Evolutionary conservation across 768 basidiomycete species (phyloP).

Genomic region (Mycena alexandri): DNA sequence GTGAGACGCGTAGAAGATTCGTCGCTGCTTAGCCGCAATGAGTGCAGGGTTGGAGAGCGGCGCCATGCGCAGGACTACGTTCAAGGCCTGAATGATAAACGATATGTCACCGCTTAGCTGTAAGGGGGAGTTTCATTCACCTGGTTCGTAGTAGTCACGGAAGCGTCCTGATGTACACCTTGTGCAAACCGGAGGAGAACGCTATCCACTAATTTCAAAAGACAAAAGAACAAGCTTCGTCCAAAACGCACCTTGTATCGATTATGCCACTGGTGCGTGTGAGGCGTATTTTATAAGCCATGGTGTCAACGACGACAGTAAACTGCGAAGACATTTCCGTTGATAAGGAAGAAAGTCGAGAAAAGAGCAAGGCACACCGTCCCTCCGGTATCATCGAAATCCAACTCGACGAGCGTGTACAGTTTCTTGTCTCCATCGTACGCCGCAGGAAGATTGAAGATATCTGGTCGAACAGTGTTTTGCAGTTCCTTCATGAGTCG

Average conservation of each 20-base stretch:
- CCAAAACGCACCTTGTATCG: constrained; percentile 13
- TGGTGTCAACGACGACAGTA: constrained; percentile 54
- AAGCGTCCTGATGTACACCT: constrained; percentile 76
- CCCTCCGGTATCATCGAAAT: constrained; percentile 39
- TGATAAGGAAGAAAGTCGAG: constrained; percentile 23
- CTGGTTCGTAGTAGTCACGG: constrained; percentile 72
- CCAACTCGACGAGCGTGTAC: constrained; percentile 59
- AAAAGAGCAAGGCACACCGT: constrained; percentile 45
- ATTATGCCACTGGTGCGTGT: constrained; percentile 67
- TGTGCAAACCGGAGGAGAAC: constrained; percentile 62
- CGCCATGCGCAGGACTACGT: constrained; percentile 81
- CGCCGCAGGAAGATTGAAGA: constrained; percentile 60
- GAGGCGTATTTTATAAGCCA: constrained; percentile 61
- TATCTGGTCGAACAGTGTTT: constrained; percentile 51
- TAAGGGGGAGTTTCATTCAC: constrained; percentile 48
- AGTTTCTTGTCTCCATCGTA: constrained; percentile 75
- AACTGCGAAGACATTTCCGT: constrained; percentile 42
- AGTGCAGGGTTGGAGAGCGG: constrained; percentile 69
- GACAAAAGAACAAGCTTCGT: background rate
- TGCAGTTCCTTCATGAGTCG: constrained; percentile 63
- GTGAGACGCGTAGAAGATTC: too few species aligned
- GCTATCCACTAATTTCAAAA: constrained; percentile 58
- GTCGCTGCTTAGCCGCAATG: constrained; percentile 44
- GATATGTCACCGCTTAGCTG: background rate
- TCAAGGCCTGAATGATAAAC: constrained; percentile 63